A percentile compares a stretch with the other conserved stretches of the same genome.
Conservation (phyloP, 2,329 filamentous ascomycete genomes). For the Acephala macrosclerotiorum region DNA sequence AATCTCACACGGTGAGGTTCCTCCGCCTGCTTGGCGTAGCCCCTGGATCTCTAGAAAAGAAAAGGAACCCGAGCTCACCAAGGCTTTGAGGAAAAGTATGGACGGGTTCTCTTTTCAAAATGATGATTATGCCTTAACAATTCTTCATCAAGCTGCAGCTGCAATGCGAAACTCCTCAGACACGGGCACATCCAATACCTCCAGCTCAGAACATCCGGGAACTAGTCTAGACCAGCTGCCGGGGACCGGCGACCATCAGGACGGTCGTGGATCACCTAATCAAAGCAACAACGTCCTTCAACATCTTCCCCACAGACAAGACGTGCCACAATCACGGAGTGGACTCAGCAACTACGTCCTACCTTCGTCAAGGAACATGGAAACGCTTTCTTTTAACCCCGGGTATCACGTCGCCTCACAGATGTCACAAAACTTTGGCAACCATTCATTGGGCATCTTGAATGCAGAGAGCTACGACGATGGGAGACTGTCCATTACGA, state of each 20-base stretch:
- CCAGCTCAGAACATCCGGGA: constrained; percentile 4
- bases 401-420: constrained; percentile 26
- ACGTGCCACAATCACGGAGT: neutral
- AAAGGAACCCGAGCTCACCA: constrained; percentile 12
- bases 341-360: neutral
- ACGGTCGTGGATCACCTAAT: neutral
- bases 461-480: constrained; percentile 56
- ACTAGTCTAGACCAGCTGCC: constrained; percentile 10
- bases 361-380: constrained; percentile 29
- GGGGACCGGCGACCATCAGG: too few species aligned
- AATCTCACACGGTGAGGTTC: constrained; percentile 11
- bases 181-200: constrained; percentile 8
- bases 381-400: constrained; percentile 34
- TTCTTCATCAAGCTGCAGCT: constrained; percentile 40
- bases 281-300: constrained; percentile 2
- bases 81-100: constrained; percentile 26
- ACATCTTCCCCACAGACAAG: neutral
- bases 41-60: constrained; percentile 22
- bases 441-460: constrained; percentile 47
- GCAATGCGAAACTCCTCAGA: constrained; percentile 21
- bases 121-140: constrained; percentile 38
- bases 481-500: constrained; percentile 38
- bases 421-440: constrained; percentile 27
- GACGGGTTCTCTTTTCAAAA: constrained; percentile 32
- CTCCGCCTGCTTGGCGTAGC: neutral